These are phyloP conservation scores for Myriosclerotinia scirpicola DNA, from an alignment of 2,329 filamentous ascomycete genomes.

Conservation along the genomic window DNA sequence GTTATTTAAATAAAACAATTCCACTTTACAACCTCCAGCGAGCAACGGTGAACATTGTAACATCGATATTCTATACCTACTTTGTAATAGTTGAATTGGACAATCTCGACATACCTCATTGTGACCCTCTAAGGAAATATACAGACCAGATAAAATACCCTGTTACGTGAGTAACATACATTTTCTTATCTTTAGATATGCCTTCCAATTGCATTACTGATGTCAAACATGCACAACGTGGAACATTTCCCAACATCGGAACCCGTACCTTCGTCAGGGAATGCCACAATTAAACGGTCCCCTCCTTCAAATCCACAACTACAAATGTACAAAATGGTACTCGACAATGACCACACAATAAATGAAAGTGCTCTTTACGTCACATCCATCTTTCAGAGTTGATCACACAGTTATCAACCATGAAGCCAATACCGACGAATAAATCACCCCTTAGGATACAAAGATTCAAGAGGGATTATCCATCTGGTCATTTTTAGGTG, in stretches of 20 bases:
- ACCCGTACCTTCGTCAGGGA: too few species aligned
- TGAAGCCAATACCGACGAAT: constrained; percentile 27
- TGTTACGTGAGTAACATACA: not conserved
- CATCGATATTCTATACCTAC: too few species aligned
- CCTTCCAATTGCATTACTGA: not conserved
- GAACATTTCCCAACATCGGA: not conserved
- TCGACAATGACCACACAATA: constrained; percentile 7
- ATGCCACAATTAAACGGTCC: not conserved
- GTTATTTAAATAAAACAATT: too few species aligned
- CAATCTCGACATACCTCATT: not conserved
- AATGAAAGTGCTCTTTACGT: constrained; percentile 22
- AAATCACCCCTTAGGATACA: constrained; percentile 35
- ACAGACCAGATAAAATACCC: not conserved
- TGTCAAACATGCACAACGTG: not conserved
- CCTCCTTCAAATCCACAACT: not conserved
- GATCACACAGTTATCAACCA: constrained; percentile 25
- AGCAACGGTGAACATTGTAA: too few species aligned
- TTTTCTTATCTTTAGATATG: constrained; percentile 11
- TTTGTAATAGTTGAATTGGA: not conserved
- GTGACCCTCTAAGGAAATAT: not conserved
- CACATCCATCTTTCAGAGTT: constrained; percentile 25
- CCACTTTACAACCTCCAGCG: too few species aligned
- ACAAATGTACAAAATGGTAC: not conserved
- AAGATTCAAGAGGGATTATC: constrained; percentile 38
- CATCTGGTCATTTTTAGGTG: constrained; percentile 41